Percentiles rank a stretch among this genome's conserved stretches.
Evolutionary conservation across 768 basidiomycete species (phyloP).

Genomic region (Trametes maxima): DNA sequence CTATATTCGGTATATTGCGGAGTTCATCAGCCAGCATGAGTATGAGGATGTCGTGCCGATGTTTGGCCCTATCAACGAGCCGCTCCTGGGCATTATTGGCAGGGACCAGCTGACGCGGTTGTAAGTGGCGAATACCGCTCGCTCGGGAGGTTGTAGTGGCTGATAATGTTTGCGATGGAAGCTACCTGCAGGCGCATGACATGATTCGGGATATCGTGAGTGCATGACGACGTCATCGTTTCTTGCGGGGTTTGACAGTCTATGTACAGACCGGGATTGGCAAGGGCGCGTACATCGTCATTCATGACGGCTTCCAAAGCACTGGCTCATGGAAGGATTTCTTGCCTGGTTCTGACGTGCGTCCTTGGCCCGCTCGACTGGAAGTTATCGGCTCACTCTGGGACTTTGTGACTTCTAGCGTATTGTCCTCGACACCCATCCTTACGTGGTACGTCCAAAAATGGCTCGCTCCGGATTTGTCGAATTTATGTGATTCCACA

Average conservation of each 20-base stretch:
- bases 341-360: slow-evolving; percentile 40
- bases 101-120: slow-evolving; percentile 57
- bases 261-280: slow-evolving; percentile 52
- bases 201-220: slow-evolving; percentile 81
- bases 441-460: slow-evolving; percentile 42
- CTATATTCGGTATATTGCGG: slow-evolving; percentile 74
- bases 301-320: slow-evolving; percentile 61
- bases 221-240: slow-evolving; percentile 17
- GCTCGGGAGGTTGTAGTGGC: slow-evolving; percentile 10
- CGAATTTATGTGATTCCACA: neutral
- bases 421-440: slow-evolving; percentile 53
- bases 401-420: slow-evolving; percentile 27
- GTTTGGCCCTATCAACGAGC: slow-evolving; percentile 71
- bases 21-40: slow-evolving; percentile 82
- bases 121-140: slow-evolving; percentile 41
- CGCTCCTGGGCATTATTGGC: slow-evolving; percentile 58
- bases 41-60: slow-evolving; percentile 65
- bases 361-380: neutral
- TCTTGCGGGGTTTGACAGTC: neutral
- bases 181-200: slow-evolving; percentile 60
- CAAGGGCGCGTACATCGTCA: slow-evolving; percentile 58
- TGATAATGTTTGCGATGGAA: slow-evolving; percentile 32
- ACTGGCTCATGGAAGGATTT: slow-evolving; percentile 46
- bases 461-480: neutral
- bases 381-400: neutral